Evolutionary conservation across 306 rosid species (phyloP).

Genomic region (Macrotyloma uniflorum): DNA sequence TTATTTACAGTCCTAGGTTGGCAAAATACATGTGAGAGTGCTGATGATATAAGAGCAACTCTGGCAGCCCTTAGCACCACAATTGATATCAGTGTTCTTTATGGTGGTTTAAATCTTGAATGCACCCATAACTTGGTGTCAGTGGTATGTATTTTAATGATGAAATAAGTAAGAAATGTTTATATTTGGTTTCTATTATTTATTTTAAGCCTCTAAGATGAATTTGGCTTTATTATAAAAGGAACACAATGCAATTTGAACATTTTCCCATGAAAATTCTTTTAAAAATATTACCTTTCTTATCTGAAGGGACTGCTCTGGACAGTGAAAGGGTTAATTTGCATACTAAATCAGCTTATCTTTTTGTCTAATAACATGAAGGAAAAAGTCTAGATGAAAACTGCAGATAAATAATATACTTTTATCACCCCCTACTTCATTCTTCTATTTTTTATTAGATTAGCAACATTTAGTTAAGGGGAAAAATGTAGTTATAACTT

Average conservation of each 20-base stretch:
- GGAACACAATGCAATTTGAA: background rate
- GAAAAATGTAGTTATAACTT: conserved; percentile 17
- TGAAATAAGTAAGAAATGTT: conserved; percentile 10
- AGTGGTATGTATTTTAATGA: conserved; percentile 69
- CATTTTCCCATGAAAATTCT: background rate
- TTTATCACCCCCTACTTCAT: background rate
- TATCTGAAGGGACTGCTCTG: background rate
- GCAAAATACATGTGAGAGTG: conserved; percentile 92
- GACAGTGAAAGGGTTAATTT: conserved; percentile 12
- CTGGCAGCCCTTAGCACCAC: conserved; percentile 77
- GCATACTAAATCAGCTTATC: conserved; percentile 9
- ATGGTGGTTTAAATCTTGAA: conserved; percentile 84
- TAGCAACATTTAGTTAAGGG: background rate
- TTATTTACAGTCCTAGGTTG: conserved; percentile 85
- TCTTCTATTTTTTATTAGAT: background rate
- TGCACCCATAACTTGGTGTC: conserved; percentile 79
- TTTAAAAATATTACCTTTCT: conserved; percentile 1
- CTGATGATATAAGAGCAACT: conserved; percentile 75
- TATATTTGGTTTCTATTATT: background rate
- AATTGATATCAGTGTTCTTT: conserved; percentile 78
- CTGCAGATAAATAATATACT: background rate
- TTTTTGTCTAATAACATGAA: background rate
- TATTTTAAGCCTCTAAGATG: background rate
- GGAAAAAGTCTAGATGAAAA: background rate
- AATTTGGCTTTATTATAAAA: conserved; percentile 13